phyloP scores from a whole-genome alignment of 2,329 filamentous ascomycete genomes.

The Ceratocystis lukuohia region DNA sequence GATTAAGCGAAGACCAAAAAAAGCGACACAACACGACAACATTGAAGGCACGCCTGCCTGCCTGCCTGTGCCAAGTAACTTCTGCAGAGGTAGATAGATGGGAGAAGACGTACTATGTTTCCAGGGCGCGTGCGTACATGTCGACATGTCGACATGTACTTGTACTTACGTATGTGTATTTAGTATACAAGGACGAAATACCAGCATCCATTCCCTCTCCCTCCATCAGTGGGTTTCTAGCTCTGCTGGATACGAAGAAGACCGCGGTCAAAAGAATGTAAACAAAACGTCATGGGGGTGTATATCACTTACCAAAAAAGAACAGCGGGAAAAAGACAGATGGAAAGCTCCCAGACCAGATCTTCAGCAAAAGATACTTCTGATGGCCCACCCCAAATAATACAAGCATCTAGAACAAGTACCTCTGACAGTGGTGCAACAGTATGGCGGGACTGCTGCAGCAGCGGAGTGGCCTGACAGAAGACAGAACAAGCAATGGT shows the following conservation, averaged over 20 bases:
- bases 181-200: background rate
- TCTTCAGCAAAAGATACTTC: background rate
- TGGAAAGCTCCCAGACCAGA: background rate
- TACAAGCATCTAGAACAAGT: background rate
- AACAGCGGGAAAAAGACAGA: background rate
- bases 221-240: background rate
- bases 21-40: background rate
- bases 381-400: too few species aligned
- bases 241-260: background rate
- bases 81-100: too few species aligned
- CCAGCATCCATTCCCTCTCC: background rate
- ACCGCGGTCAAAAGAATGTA: background rate
- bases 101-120: too few species aligned
- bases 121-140: background rate
- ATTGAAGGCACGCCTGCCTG: background rate
- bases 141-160: background rate
- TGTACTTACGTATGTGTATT: background rate
- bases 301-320: background rate
- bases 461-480: background rate
- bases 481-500: background rate
- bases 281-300: background rate
- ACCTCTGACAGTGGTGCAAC: constrained; percentile 3
- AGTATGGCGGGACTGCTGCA: background rate
- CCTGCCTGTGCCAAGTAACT: too few species aligned
- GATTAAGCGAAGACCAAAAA: constrained; percentile 4